phyloP scores from a whole-genome alignment of 306 rosid genomes.

The Cucurbita maxima region DNA sequence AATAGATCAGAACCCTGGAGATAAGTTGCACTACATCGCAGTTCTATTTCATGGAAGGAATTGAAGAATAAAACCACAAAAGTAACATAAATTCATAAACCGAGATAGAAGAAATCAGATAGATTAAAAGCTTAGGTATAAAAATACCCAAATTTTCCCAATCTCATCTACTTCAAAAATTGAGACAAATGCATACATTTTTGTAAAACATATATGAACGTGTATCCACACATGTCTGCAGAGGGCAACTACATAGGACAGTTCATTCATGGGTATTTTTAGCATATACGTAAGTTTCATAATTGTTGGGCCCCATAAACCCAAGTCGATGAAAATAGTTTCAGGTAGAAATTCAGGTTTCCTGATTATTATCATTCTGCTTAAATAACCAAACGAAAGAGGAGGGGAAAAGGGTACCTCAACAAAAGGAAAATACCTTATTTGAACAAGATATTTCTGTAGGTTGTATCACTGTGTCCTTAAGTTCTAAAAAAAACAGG shows the following conservation, averaged over 20 bases:
- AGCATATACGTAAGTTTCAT: background rate
- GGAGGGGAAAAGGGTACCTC: too few species aligned
- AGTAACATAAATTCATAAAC: background rate
- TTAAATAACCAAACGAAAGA: background rate
- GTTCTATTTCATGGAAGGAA: background rate
- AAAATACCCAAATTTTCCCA: background rate
- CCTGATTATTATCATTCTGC: background rate
- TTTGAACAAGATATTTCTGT: background rate
- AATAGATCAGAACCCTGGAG: conserved; percentile 18
- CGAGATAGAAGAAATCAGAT: background rate
- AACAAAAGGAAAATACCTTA: background rate
- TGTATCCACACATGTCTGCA: background rate
- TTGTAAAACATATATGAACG: background rate
- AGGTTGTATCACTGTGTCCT: background rate
- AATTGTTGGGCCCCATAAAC: background rate
- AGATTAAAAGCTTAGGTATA: background rate
- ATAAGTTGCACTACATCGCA: background rate
- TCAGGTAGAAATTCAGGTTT: background rate
- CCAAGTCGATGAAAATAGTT: background rate
- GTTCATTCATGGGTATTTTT: background rate
- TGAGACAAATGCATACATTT: background rate
- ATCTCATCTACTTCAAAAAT: background rate
- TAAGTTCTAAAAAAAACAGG: background rate
- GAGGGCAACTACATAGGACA: background rate
- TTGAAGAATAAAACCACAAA: background rate